These are phyloP conservation scores for Mycena venus DNA, from an alignment of 768 basidiomycete species.

Conservation along the genomic window DNA sequence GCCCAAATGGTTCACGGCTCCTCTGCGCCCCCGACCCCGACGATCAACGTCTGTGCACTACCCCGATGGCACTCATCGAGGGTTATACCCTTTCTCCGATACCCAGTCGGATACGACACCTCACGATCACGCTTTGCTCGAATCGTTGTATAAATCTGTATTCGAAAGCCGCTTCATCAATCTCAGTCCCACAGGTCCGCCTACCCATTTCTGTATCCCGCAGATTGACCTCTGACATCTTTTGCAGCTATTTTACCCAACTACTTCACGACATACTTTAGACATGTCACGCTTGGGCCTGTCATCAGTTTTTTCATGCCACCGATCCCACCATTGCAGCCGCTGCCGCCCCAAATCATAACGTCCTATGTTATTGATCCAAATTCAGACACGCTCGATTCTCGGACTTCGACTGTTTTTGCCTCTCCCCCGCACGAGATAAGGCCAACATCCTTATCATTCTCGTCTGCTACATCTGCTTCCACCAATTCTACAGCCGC, in stretches of 20 bases:
- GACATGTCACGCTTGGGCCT: slow-evolving; percentile 73
- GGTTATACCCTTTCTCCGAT: slow-evolving; percentile 49
- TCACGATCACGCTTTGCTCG: slow-evolving; percentile 80
- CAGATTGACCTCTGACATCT: slow-evolving; percentile 4
- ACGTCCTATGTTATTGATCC: slow-evolving; percentile 55
- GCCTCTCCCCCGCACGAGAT: slow-evolving; percentile 49
- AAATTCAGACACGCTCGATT: slow-evolving; percentile 48
- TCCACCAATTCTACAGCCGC: slow-evolving; percentile 48
- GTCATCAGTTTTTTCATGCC: slow-evolving; percentile 78
- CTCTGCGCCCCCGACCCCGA: slow-evolving; percentile 67
- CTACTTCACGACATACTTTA: slow-evolving; percentile 80
- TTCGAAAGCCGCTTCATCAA: slow-evolving; percentile 83
- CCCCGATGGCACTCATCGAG: slow-evolving; percentile 60
- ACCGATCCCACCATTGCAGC: slow-evolving; percentile 72
- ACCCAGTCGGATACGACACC: slow-evolving; percentile 49
- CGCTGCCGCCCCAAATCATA: slow-evolving; percentile 61
- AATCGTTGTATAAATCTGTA: slow-evolving; percentile 74
- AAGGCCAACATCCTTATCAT: slow-evolving; percentile 63
- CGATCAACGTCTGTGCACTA: slow-evolving; percentile 64
- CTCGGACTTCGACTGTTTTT: slow-evolving; percentile 52
- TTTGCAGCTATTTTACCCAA: slow-evolving; percentile 73
- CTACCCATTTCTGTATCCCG: not conserved
- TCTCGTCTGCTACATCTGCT: slow-evolving; percentile 64
- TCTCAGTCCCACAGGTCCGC: slow-evolving; percentile 73
- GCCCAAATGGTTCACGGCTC: slow-evolving; percentile 83